These are phyloP conservation scores for Suillus decipiens DNA, from an alignment of 768 basidiomycete species.

Conservation along the genomic window DNA sequence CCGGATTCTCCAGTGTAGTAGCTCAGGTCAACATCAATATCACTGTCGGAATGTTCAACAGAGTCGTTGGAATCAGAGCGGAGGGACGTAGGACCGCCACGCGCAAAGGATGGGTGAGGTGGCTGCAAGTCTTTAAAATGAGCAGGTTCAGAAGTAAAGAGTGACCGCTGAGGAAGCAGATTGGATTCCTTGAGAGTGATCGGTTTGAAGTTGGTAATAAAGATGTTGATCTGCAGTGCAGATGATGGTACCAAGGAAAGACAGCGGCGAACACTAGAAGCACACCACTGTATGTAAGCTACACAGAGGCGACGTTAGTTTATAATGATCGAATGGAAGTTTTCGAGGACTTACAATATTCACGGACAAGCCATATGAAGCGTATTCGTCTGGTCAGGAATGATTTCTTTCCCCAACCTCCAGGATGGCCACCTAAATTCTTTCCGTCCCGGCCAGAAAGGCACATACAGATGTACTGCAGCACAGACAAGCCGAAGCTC, in stretches of 20 bases:
- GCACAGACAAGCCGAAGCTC: conserved; percentile 65
- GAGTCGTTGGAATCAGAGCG: conserved; percentile 27
- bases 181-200: conserved; percentile 16
- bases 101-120: conserved; percentile 35
- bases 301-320: neutral
- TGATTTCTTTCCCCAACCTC: conserved; percentile 43
- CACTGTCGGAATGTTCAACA: conserved; percentile 33
- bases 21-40: conserved; percentile 46
- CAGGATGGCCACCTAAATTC: conserved; percentile 46
- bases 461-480: conserved; percentile 63
- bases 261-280: conserved; percentile 63
- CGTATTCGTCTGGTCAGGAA: conserved; percentile 56
- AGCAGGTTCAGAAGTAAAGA: conserved; percentile 12
- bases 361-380: conserved; percentile 77
- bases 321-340: neutral
- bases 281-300: conserved; percentile 82
- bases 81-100: conserved; percentile 11
- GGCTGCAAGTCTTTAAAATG: conserved; percentile 33
- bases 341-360: conserved; percentile 56
- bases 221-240: conserved; percentile 67
- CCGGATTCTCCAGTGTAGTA: conserved; percentile 42
- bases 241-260: conserved; percentile 50
- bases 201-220: conserved; percentile 61
- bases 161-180: conserved; percentile 18
- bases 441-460: conserved; percentile 56